Percentiles rank a stretch among this genome's conserved stretches.
phyloP scores from a whole-genome alignment of 1,284 basidiomycete species.

The Pisolithus thermaeus region DNA sequence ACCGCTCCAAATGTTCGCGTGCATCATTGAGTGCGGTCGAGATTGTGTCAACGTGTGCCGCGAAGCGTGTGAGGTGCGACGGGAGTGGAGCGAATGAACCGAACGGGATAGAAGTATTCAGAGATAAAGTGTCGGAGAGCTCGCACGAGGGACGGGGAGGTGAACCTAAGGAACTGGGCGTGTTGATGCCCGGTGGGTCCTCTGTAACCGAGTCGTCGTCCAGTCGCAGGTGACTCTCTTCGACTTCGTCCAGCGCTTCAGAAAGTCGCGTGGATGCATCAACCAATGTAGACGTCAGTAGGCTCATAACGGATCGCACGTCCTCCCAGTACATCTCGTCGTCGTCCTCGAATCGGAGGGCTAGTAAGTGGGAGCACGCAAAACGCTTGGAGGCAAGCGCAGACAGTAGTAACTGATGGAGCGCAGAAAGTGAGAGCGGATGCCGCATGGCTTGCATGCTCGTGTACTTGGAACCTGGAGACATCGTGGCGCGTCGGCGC shows the following conservation, averaged over 20 bases:
- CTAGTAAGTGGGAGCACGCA: constrained; percentile 69
- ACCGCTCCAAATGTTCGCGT: constrained; percentile 53
- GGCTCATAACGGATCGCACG: constrained; percentile 62
- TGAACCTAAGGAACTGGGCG: constrained; percentile 12
- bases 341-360: constrained; percentile 60
- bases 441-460: constrained; percentile 54
- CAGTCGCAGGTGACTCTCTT: constrained; percentile 25
- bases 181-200: constrained; percentile 7
- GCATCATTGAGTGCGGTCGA: constrained; percentile 62
- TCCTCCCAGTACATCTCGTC: constrained; percentile 76
- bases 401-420: constrained; percentile 53
- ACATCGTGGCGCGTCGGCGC: constrained; percentile 29
- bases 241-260: constrained; percentile 55
- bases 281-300: constrained; percentile 59
- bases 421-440: constrained; percentile 57
- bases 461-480: constrained; percentile 52
- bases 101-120: constrained; percentile 4
- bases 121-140: constrained; percentile 24
- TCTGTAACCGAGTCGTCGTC: constrained; percentile 9
- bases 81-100: constrained; percentile 66
- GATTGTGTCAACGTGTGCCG: constrained; percentile 64
- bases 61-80: constrained; percentile 58
- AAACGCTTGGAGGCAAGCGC: constrained; percentile 67
- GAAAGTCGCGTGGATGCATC: constrained; percentile 57
- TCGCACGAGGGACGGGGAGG: constrained; percentile 10